A percentile compares a stretch with the other conserved stretches of the same genome.
Conservation (phyloP, 306 rosid genomes). For the Purshia tridentata region DNA sequence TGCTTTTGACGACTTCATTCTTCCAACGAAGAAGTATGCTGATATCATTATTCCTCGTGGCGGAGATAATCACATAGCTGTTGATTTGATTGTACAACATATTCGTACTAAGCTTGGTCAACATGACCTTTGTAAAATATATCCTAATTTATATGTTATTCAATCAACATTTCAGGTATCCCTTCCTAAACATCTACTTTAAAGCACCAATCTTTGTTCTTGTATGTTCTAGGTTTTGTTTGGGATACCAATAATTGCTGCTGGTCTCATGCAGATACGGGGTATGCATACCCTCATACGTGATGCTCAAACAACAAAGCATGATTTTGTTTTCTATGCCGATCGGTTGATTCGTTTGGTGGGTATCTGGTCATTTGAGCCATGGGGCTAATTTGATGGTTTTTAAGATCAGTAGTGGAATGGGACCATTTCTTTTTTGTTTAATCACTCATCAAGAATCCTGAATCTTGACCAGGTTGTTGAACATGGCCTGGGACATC, state of each 20-base stretch:
- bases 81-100: slow-evolving; percentile 97
- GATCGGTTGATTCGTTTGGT: slow-evolving; percentile 98
- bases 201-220: slow-evolving; percentile 19
- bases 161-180: slow-evolving; percentile 97
- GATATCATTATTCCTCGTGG: slow-evolving; percentile 99
- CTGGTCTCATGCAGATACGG: slow-evolving; percentile 63
- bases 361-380: slow-evolving; percentile 27
- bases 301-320: slow-evolving; percentile 83
- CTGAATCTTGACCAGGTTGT: slow-evolving; percentile 70
- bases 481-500: slow-evolving; percentile 96
- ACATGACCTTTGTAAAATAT: slow-evolving; percentile 97
- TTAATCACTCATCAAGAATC: slow-evolving; percentile 26
- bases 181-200: slow-evolving; percentile 17
- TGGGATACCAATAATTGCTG: slow-evolving; percentile 14
- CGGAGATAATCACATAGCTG: slow-evolving; percentile 96
- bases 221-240: not conserved
- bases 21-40: slow-evolving; percentile 98
- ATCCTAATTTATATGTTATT: slow-evolving; percentile 85
- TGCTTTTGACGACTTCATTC: slow-evolving; percentile 96
- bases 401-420: slow-evolving; percentile 23
- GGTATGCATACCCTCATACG: slow-evolving; percentile 99
- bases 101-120: slow-evolving; percentile 97
- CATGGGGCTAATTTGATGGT: slow-evolving; percentile 25
- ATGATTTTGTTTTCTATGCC: slow-evolving; percentile 93
- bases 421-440: slow-evolving; percentile 10